phyloP scores from a whole-genome alignment of 2,329 filamentous ascomycete genomes.

The Calycina herbarum region DNA sequence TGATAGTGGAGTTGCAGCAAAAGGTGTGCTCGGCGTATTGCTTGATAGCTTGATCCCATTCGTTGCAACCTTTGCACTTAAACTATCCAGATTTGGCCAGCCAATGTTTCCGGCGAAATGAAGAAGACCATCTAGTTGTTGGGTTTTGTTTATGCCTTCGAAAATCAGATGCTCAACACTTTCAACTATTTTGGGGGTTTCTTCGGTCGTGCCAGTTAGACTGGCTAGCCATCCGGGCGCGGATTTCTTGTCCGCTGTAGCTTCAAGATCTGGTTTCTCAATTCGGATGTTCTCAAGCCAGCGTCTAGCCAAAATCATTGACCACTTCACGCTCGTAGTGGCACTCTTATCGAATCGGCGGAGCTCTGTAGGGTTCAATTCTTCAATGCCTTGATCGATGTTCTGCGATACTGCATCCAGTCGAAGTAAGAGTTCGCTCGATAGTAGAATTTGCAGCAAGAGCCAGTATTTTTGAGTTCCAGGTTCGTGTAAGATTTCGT shows the following conservation, averaged over 20 bases:
- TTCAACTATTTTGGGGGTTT: constrained; percentile 39
- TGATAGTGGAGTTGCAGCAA: constrained; percentile 34
- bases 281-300: constrained; percentile 70
- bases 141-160: constrained; percentile 49
- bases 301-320: constrained; percentile 60
- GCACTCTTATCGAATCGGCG: constrained; percentile 62
- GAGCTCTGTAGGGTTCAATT: constrained; percentile 56
- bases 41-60: constrained; percentile 35
- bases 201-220: constrained; percentile 47
- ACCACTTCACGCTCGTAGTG: constrained; percentile 65
- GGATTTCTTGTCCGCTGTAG: constrained; percentile 34
- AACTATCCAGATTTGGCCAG: constrained; percentile 59
- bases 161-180: constrained; percentile 39
- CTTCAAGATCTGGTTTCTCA: constrained; percentile 43
- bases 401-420: constrained; percentile 63
- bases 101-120: constrained; percentile 63
- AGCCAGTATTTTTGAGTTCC: constrained; percentile 67
- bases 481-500: constrained; percentile 49
- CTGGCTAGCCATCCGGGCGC: constrained; percentile 54
- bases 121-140: constrained; percentile 60
- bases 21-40: constrained; percentile 29
- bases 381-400: constrained; percentile 54
- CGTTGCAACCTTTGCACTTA: constrained; percentile 34
- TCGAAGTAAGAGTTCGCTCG: constrained; percentile 64
- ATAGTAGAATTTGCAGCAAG: constrained; percentile 63